These are phyloP conservation scores for Colletotrichum trifolii DNA, from an alignment of 2,329 filamentous ascomycete genomes.

Conservation along the genomic window DNA sequence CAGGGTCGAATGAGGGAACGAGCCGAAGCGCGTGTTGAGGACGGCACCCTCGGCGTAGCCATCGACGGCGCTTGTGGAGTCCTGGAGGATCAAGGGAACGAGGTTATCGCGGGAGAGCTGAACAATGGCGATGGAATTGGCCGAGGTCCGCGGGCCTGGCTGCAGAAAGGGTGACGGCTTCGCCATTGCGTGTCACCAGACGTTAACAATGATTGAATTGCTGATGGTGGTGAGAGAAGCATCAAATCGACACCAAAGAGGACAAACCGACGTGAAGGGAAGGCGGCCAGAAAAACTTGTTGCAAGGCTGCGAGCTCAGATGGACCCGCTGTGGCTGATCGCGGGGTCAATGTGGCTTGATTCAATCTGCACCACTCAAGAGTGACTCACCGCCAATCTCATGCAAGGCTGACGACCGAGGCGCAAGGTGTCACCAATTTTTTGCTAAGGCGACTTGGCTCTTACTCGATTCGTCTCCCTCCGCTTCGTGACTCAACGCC, in stretches of 20 bases:
- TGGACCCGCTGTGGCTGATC: constrained; percentile 23
- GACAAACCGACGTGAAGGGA: not conserved
- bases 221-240: too few relatives aligned
- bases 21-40: constrained; percentile 93
- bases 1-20: constrained; percentile 83
- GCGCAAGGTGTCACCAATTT: constrained; percentile 20
- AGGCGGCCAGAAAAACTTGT: constrained; percentile 12
- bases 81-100: constrained; percentile 77
- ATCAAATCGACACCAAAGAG: not conserved
- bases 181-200: constrained; percentile 44
- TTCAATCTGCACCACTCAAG: not conserved
- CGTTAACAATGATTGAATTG: too few relatives aligned
- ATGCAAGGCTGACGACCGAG: constrained; percentile 31
- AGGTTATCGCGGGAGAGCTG: constrained; percentile 90
- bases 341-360: constrained; percentile 26
- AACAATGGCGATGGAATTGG: constrained; percentile 80
- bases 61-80: constrained; percentile 70
- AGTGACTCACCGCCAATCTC: constrained; percentile 3
- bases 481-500: constrained; percentile 19
- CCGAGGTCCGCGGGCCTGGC: constrained; percentile 69
- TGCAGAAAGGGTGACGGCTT: constrained; percentile 81
- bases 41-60: constrained; percentile 82
- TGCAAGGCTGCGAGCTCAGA: constrained; percentile 24
- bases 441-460: constrained; percentile 23
- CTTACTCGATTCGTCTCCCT: constrained; percentile 15